Conservation (phyloP, 352 stramenopile genomes). For the Pythium plurisporium region DNA sequence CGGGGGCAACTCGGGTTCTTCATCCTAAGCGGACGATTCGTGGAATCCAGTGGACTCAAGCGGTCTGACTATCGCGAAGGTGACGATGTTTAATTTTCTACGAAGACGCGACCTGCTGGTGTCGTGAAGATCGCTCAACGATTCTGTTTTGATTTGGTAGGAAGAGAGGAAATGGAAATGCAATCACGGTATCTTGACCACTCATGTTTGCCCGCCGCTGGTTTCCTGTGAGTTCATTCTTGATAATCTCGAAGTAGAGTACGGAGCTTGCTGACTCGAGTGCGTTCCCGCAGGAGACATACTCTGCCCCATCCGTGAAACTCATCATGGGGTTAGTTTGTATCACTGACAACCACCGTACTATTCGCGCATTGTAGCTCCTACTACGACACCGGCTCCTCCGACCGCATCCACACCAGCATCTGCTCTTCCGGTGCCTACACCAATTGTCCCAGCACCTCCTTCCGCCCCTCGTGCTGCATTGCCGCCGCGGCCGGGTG, state of each 20-base stretch:
- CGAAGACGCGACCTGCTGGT: background rate
- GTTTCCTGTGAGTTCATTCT: background rate
- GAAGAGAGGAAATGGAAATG: constrained; percentile 16
- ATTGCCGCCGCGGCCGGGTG: background rate
- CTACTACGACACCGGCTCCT: background rate
- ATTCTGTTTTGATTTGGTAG: constrained; percentile 24
- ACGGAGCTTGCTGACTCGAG: background rate
- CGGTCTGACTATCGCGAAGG: too few species aligned
- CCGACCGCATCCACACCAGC: background rate
- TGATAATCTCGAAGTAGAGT: too few species aligned
- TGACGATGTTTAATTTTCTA: constrained; percentile 10
- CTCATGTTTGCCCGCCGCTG: background rate
- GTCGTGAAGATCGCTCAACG: constrained; percentile 19
- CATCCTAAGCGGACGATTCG: constrained; percentile 47
- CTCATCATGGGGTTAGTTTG: background rate
- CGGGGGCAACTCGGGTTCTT: constrained; percentile 41
- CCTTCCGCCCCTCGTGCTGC: constrained; percentile 2
- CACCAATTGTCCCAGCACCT: constrained; percentile 3
- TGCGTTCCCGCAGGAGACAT: too few species aligned
- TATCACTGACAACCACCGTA: background rate
- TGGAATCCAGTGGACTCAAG: too few species aligned
- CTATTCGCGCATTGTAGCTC: background rate
- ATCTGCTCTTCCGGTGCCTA: background rate
- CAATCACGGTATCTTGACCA: constrained; percentile 21
- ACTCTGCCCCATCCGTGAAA: too few species aligned